Evolutionary conservation across 345 rosid species (phyloP), one percentile per base, ranked within the genome.

Genomic region (Sisymbrium irio): DNA sequence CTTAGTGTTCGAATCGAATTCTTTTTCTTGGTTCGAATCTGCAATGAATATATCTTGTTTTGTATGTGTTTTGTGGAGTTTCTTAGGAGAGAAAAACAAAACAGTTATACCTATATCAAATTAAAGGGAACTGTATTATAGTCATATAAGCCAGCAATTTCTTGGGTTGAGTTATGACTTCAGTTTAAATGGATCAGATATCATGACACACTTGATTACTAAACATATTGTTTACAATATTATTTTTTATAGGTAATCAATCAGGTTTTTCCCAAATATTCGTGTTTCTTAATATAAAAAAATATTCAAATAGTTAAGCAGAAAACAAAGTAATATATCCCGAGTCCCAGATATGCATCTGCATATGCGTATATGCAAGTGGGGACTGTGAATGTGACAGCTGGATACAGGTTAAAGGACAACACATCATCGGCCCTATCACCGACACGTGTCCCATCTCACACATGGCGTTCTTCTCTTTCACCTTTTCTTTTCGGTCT

Each of bases 371-470:
- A 64, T 30, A 59, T 40, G 36, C 27, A 41, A 19, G 70, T 69
- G 69, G 75, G 74, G 74, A 61, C 70, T 41, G 6, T 54, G 75
- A 55, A 76, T 17, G 59, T 69, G 79, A 76, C 79, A 76, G 75
- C 79, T 76, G 70, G 57, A 76, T 68, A 55, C 75, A 69, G 65
- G 35, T 62, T 44, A 54, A 56, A 65, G 67, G 76, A 77, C 80
- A 77, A 77, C 79, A 69, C 75, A 76, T 50, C 59, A 62, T 62
- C 69, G 27, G 8, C 51, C 53, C 53, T 55, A 7, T 45, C 44
- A 14, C 55, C 72, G 80, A 77, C 80, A 64, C 76, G 80, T 77
- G 80, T 63, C 72, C 76, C 71, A 3, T 57, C 67, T 70, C 61
- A 77, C 71, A 77, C 80, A 77, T 77, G 80, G 61, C 79, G 32